These are phyloP conservation scores for Exophiala aquamarina DNA, from an alignment of 2,329 filamentous ascomycete species.

Conservation along the genomic window DNA sequence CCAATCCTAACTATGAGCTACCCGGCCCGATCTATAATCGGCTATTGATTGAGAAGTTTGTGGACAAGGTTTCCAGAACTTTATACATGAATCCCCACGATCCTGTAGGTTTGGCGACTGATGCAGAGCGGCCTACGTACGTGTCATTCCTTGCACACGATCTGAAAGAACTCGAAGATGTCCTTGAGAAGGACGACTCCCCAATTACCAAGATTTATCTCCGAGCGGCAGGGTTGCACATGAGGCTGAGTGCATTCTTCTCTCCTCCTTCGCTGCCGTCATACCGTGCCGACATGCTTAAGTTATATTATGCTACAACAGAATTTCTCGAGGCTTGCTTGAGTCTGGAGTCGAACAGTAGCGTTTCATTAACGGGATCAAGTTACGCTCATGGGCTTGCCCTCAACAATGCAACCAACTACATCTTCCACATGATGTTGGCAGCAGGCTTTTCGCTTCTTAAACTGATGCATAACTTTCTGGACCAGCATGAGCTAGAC, in stretches of 20 bases:
- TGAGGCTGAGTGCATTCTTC: constrained; percentile 51
- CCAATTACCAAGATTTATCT: constrained; percentile 50
- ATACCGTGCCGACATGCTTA: constrained; percentile 46
- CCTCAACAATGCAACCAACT: constrained; percentile 57
- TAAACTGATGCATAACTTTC: constrained; percentile 67
- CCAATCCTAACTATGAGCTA: constrained; percentile 48
- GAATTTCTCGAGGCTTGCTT: constrained; percentile 49
- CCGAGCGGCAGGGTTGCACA: constrained; percentile 47
- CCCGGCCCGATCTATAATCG: constrained; percentile 53
- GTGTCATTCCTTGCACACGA: constrained; percentile 47
- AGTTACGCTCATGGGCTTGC: constrained; percentile 38
- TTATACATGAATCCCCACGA: constrained; percentile 58
- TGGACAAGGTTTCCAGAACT: constrained; percentile 56
- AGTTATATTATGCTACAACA: constrained; percentile 47
- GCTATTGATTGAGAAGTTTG: constrained; percentile 59
- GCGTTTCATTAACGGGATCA: constrained; percentile 30
- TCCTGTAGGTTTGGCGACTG: constrained; percentile 51
- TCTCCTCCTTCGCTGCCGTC: constrained; percentile 47
- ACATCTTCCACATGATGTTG: constrained; percentile 67
- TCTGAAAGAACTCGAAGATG: constrained; percentile 54
- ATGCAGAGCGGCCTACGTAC: constrained; percentile 44
- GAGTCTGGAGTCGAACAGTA: constrained; percentile 41
- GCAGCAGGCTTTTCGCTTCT: constrained; percentile 64
- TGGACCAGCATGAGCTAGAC: constrained; percentile 47
- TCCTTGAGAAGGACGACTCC: constrained; percentile 42